Evolutionary conservation across 352 stramenopile genomes (phyloP), one percentile per base, ranked within the genome.

Genomic region (Globisporangium barbulae): DNA sequence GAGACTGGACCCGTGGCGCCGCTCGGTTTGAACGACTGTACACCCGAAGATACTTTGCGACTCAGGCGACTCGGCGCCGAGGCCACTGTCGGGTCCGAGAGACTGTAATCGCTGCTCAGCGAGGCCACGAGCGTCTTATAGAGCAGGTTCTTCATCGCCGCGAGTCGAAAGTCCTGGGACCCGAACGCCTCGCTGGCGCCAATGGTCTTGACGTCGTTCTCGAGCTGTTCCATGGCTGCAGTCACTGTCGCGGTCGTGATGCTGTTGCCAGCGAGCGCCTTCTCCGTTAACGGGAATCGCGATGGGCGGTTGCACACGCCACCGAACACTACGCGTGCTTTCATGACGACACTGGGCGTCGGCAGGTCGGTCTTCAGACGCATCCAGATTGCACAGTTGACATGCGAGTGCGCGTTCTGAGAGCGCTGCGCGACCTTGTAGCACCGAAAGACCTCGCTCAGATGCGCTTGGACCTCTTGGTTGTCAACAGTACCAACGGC

Each of bases 91-190:
- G 63, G 60, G 47, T 69, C 61, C 6, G 53, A 30, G 9, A 81
- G 45, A 3, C 39, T 28, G 6, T 39, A 1, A 12, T 69, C 57
- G 1, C 25, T 49, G n/a, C 44, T 21, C 41, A 70, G 37, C 59
- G 74, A 88, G 25, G 83, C 73, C 39, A 98, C 64, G 49, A 92
- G 98, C 62, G 98, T 96, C 69, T 98, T 98, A 76, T 98, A 94
- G 35, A 98, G 73, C 62, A 98, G 98, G 7, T 63, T 72, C 39
- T 76, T 77, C 67, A 79, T 76, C n/a, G 70, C 58, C 3, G 72
- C 68, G 1, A 64, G 42, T 13, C 67, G 48, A n/a, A 75, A 76
- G 2, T 10, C 21, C 33, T 37, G 7, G 10, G 70, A 79, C 17
- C 65, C 63, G 39, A 78, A 76, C 21, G 69, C 67, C 3, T 72